Evolutionary conservation across 78 protist genomes (phyloP), one percentile per base, ranked within the genome.

Genomic region (Chrysochromulina tobinii): DNA sequence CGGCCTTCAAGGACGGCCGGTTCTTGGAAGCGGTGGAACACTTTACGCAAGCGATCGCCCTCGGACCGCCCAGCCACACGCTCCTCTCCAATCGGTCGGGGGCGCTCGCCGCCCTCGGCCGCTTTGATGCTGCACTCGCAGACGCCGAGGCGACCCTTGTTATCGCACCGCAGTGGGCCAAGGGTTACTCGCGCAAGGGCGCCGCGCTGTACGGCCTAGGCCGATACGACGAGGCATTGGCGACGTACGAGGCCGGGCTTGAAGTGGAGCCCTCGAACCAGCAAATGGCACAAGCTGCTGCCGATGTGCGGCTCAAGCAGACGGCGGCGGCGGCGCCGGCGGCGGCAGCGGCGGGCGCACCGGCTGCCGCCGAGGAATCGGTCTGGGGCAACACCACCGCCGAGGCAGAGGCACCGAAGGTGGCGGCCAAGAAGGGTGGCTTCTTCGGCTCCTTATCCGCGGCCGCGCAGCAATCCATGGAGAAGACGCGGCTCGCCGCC

Each of bases 1-100:
- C 55, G 55, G 59, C 61, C 50, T 89, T 77, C 69, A 89, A 89
- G 54, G 86, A 27, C 38, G 83, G 25, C 4, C 3, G 15, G 48
- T 54, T 21, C 57, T 14, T 15, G 15, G 91, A 14, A 8, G 91
- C 91, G 17, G 12, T 73, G 38, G 84, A 18, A 48, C 75, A 58
- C 83, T 89, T 64, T 84, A 50, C 85, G 53, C 8, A 3, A 1
- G 93, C 93, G 11, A 17, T 91, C 58, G 61, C 8, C 55, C 2
- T 27, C n/a, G 61, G 48, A 1, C 90, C 90, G 58, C 3, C 58
- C 25, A 59, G 50, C 58, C 94, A 91, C 54, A 97, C 96, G 87
- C 77, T 96, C 58, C 96, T 95, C 95, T 93, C 96, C 87, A 98
- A 98, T 89, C 91, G 99, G 61, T 91, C 97, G 15, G 99, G 96